Evolutionary conservation across 1,284 basidiomycete species (phyloP).

Genomic region (Ustilago nuda): DNA sequence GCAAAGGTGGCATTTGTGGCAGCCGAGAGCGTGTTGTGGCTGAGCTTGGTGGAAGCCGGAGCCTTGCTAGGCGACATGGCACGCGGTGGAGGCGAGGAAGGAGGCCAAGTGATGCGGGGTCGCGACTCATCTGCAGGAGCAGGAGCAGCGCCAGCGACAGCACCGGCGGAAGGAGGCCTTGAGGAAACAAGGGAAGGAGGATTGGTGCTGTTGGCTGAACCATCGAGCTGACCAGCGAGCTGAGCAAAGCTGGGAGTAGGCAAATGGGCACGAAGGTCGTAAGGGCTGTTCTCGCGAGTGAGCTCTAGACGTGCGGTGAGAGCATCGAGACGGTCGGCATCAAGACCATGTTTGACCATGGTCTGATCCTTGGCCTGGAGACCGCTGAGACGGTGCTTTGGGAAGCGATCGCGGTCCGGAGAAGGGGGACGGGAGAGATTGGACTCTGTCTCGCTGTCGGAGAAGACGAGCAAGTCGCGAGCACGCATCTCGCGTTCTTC

Average conservation of each 20-base stretch:
- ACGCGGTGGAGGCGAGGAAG: slow-evolving; percentile 55
- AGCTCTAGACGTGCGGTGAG: slow-evolving; percentile 47
- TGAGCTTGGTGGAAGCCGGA: slow-evolving; percentile 49
- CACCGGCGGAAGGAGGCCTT: slow-evolving; percentile 32
- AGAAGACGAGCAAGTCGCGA: slow-evolving; percentile 52
- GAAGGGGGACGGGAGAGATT: slow-evolving; percentile 63
- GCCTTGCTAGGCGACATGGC: slow-evolving; percentile 60
- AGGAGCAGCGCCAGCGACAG: slow-evolving; percentile 11
- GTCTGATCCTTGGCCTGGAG: slow-evolving; percentile 58
- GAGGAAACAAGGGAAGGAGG: slow-evolving; percentile 34
- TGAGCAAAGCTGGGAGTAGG: slow-evolving; percentile 27
- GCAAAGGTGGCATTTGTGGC: slow-evolving; percentile 21
- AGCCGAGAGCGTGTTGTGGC: slow-evolving; percentile 37
- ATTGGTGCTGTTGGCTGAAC: slow-evolving; percentile 27
- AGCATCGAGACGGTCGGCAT: slow-evolving; percentile 26
- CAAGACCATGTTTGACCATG: slow-evolving; percentile 58
- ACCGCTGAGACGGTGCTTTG: slow-evolving; percentile 61
- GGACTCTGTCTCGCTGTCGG: slow-evolving; percentile 62
- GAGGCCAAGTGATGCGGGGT: slow-evolving; percentile 19
- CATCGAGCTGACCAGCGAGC: slow-evolving; percentile 23
- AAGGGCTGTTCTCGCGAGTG: slow-evolving; percentile 57
- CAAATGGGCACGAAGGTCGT: slow-evolving; percentile 43
- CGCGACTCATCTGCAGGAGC: slow-evolving; percentile 8
- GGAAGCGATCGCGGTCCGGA: slow-evolving; percentile 55
- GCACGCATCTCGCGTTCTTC: slow-evolving; percentile 60